These are phyloP conservation scores for Cercospora sojina DNA, from an alignment of 2,329 filamentous ascomycete species.

Conservation along the genomic window DNA sequence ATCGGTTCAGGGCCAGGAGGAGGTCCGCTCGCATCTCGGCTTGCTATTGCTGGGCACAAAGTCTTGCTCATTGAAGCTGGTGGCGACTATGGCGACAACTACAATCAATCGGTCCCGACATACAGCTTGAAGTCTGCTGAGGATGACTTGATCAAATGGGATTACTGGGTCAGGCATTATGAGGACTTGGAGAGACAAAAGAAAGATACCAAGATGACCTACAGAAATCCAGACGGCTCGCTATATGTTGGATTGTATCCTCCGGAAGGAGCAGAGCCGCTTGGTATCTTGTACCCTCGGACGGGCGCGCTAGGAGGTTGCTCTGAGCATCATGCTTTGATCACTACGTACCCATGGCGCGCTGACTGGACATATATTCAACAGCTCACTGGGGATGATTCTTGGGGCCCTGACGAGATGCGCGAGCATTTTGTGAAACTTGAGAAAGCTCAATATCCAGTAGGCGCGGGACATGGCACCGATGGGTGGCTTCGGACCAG, in stretches of 20 bases:
- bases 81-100: constrained; percentile 53
- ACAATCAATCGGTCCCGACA: constrained; percentile 56
- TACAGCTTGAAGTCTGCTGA: constrained; percentile 56
- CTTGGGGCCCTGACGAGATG: constrained; percentile 61
- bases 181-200: constrained; percentile 54
- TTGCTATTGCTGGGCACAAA: constrained; percentile 59
- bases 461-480: constrained; percentile 54
- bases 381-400: constrained; percentile 58
- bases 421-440: constrained; percentile 55
- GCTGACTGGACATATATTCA: constrained; percentile 61
- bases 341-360: constrained; percentile 58
- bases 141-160: constrained; percentile 59
- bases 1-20: constrained; percentile 63
- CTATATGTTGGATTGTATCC: constrained; percentile 56
- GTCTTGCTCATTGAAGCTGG: constrained; percentile 62
- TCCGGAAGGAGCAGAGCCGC: constrained; percentile 52
- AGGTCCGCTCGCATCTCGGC: constrained; percentile 57
- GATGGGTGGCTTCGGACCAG: constrained; percentile 58
- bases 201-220: constrained; percentile 60
- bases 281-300: constrained; percentile 60
- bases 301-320: constrained; percentile 52
- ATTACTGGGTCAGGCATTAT: constrained; percentile 66
- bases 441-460: constrained; percentile 55
- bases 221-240: constrained; percentile 47
- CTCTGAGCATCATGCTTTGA: constrained; percentile 61